phyloP scores from a whole-genome alignment of 768 basidiomycete species.

The Daedalea quercina region DNA sequence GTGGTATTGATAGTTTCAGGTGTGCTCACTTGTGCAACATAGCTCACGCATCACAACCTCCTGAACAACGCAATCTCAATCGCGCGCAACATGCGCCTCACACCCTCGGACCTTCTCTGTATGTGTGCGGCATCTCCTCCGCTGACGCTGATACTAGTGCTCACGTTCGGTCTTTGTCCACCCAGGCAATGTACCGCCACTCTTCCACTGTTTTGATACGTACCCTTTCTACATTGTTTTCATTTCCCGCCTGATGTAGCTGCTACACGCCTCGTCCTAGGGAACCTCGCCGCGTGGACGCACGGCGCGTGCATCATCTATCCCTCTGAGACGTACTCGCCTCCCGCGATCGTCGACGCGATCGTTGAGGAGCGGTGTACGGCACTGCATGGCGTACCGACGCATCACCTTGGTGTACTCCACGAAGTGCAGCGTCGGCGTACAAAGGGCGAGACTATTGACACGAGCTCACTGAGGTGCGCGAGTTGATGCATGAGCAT shows the following conservation, averaged over 20 bases:
- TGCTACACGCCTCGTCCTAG: constrained; percentile 62
- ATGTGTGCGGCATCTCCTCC: neutral
- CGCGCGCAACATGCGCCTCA: constrained; percentile 64
- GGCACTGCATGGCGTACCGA: constrained; percentile 79
- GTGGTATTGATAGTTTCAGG: too few relatives aligned
- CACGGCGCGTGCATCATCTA: constrained; percentile 74
- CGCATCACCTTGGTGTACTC: constrained; percentile 75
- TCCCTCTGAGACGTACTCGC: constrained; percentile 58
- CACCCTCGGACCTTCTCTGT: constrained; percentile 65
- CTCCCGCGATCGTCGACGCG: constrained; percentile 62
- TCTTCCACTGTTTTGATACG: constrained; percentile 91
- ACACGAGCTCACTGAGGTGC: constrained; percentile 52
- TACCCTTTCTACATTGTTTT: constrained; percentile 18
- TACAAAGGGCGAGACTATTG: constrained; percentile 35
- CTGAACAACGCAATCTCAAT: constrained; percentile 73
- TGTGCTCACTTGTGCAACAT: neutral
- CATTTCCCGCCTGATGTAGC: neutral
- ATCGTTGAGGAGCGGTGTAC: constrained; percentile 66
- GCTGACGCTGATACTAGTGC: too few relatives aligned
- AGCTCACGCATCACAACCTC: constrained; percentile 76
- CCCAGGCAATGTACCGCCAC: constrained; percentile 73
- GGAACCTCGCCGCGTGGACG: constrained; percentile 74
- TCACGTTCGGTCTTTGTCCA: too few relatives aligned
- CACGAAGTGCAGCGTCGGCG: constrained; percentile 55
- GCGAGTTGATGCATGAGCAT: too few relatives aligned